phyloP scores from a whole-genome alignment of 2,329 filamentous ascomycete species.

The Monosporascus sp. region DNA sequence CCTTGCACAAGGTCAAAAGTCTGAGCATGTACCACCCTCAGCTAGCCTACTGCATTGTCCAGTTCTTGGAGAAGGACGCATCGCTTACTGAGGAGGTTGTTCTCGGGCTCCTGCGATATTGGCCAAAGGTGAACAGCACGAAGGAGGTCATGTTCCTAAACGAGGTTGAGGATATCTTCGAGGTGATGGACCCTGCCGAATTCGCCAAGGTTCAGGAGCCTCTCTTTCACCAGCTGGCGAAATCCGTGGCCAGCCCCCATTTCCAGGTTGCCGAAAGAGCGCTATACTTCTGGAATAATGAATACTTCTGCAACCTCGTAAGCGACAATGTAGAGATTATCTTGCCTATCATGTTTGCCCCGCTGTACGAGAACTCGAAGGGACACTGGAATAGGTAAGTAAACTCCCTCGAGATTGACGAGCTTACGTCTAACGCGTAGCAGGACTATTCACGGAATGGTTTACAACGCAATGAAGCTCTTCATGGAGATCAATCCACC shows the following conservation, averaged over 20 bases:
- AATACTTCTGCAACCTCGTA: slow-evolving; percentile 98
- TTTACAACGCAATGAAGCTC: slow-evolving; percentile 99
- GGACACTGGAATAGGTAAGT: slow-evolving; percentile 95
- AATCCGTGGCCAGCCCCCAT: slow-evolving; percentile 95
- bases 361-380: slow-evolving; percentile 97
- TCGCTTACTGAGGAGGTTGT: slow-evolving; percentile 97
- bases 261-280: slow-evolving; percentile 98
- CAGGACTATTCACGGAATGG: slow-evolving; percentile 98
- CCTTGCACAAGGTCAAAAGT: slow-evolving; percentile 96
- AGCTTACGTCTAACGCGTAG: slow-evolving; percentile 24
- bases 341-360: slow-evolving; percentile 97
- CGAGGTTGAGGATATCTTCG: slow-evolving; percentile 98
- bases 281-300: slow-evolving; percentile 99
- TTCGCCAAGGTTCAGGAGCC: slow-evolving; percentile 99
- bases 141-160: slow-evolving; percentile 99
- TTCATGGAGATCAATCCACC: slow-evolving; percentile 99
- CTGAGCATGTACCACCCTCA: slow-evolving; percentile 99
- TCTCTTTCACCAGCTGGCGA: slow-evolving; percentile 93
- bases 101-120: slow-evolving; percentile 88
- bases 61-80: slow-evolving; percentile 97
- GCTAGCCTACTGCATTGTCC: slow-evolving; percentile 96
- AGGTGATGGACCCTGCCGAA: slow-evolving; percentile 98
- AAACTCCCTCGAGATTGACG: background rate
- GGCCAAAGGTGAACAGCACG: slow-evolving; percentile 99
- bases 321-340: slow-evolving; percentile 99